Percentiles rank a stretch among this genome's conserved stretches.
These are phyloP conservation scores for Epichloe gansuensis DNA, from an alignment of 2,329 filamentous ascomycete genomes.

Conservation along the genomic window DNA sequence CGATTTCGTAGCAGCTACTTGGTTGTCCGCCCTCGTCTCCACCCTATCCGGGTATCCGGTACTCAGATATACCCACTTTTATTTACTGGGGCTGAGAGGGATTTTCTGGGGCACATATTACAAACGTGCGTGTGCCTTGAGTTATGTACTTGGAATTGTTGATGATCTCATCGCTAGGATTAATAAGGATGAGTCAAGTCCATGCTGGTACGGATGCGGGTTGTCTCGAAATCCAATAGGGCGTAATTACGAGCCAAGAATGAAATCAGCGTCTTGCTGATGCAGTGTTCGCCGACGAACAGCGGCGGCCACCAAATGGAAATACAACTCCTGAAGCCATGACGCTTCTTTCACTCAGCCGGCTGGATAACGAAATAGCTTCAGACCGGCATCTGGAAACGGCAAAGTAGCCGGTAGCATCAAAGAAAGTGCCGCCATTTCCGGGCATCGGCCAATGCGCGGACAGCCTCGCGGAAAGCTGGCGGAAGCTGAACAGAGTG, in stretches of 20 bases:
- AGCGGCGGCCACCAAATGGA: no score
- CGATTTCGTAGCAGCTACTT: constrained; percentile 6
- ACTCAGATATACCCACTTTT: background rate
- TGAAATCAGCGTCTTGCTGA: no score
- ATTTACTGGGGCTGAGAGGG: constrained; percentile 4
- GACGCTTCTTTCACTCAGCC: background rate
- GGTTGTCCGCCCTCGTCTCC: no score
- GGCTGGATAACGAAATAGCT: no score
- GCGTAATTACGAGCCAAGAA: no score
- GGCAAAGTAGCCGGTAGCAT: background rate
- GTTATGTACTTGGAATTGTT: background rate
- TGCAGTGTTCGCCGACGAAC: no score
- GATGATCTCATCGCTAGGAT: constrained; percentile 5
- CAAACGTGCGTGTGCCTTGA: background rate
- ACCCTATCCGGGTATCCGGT: background rate
- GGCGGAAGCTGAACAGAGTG: no score
- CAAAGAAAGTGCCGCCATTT: background rate
- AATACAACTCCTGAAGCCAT: background rate
- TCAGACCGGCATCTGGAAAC: no score
- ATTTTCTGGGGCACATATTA: constrained; percentile 3
- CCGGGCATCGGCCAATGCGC: background rate
- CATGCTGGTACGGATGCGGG: background rate
- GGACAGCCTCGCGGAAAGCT: no score
- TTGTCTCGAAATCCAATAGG: no score
- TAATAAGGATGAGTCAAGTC: background rate